Evolutionary conservation across 129 eudicot species (phyloP), one percentile per base, ranked within the genome.

Genomic region (Arctium lappa): DNA sequence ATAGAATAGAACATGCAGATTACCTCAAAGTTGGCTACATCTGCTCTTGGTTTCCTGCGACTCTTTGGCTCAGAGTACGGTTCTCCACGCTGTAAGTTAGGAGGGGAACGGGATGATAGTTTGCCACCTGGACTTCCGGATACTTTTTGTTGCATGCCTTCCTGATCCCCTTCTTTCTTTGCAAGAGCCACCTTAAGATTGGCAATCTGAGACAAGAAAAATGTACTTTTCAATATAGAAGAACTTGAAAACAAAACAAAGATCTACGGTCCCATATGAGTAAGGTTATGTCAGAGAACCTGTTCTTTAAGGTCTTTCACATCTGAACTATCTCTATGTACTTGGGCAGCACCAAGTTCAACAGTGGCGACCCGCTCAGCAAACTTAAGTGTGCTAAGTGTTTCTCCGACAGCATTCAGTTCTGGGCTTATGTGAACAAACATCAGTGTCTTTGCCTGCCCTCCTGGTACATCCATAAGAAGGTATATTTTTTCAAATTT

Each of bases 381-480:
- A 87, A 96, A 96, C 86, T 96, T 96, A 10, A 96, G 98, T 82
- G 99, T 96, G 68, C 99, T 96, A 72, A 96, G 90, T 22, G 98
- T 96, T 88, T 96, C 99, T 75, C 99, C 99, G 72, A 93, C 84
- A 80, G 99, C 98, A 80, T 96, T 96, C 40, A 89, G 78, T 83
- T 96, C 99, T 5, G 99, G 99, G 88, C 99, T 93, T 93, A 96
- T 91, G 84, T 96, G 99, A 84, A 96, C 96, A 88, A 96, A 96
- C 99, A 96, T 96, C 30, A 96, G 86, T 76, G 99, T 93, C 91
- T 96, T 96, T 46, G 99, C 99, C 80, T 93, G 99, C 60, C 99
- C 99, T 22, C 99, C 99, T 95, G 81, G 68, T 83, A 81, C 22
- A 74, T 30, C 34, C 83, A 36, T 74, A 79, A 22, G 60, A 56